Percentiles rank a stretch among this genome's conserved stretches.
These are phyloP conservation scores for Rhodotorula sp. DNA, from an alignment of 1,284 basidiomycete species.

Conservation along the genomic window DNA sequence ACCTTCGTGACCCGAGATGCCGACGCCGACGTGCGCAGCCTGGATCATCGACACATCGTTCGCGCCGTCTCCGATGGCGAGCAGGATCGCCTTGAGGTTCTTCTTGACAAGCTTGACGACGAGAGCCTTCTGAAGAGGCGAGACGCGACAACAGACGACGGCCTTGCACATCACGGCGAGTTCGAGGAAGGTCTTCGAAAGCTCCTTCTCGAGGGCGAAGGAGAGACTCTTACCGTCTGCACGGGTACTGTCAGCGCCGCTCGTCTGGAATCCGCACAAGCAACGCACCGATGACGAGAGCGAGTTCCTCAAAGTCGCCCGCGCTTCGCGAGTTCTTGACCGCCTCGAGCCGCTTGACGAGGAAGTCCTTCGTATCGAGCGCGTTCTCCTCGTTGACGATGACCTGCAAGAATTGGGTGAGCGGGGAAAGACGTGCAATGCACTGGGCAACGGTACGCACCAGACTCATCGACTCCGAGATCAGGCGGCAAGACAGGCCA, in stretches of 20 bases:
- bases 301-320: slow-evolving; percentile 91
- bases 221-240: slow-evolving; percentile 90
- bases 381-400: slow-evolving; percentile 89
- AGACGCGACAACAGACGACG: slow-evolving; percentile 97
- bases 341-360: slow-evolving; percentile 81
- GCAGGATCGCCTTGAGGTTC: slow-evolving; percentile 82
- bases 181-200: slow-evolving; percentile 85
- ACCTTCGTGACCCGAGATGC: slow-evolving; percentile 97
- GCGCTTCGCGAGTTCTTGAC: slow-evolving; percentile 88
- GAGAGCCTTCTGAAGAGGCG: slow-evolving; percentile 94
- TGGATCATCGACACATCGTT: slow-evolving; percentile 64
- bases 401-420: slow-evolving; percentile 57
- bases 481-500: slow-evolving; percentile 91
- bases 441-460: slow-evolving; percentile 54
- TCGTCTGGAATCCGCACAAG: not conserved
- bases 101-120: slow-evolving; percentile 99
- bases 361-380: slow-evolving; percentile 77
- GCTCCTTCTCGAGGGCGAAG: slow-evolving; percentile 88
- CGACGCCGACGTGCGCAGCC: slow-evolving; percentile 79
- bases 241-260: not conserved
- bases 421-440: not conserved
- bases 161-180: slow-evolving; percentile 98
- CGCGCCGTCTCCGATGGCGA: slow-evolving; percentile 77
- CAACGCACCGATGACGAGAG: slow-evolving; percentile 82
- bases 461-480: slow-evolving; percentile 97